These are phyloP conservation scores for Ceratobasidium sp. DNA, from an alignment of 1,284 basidiomycete genomes.

Conservation along the genomic window DNA sequence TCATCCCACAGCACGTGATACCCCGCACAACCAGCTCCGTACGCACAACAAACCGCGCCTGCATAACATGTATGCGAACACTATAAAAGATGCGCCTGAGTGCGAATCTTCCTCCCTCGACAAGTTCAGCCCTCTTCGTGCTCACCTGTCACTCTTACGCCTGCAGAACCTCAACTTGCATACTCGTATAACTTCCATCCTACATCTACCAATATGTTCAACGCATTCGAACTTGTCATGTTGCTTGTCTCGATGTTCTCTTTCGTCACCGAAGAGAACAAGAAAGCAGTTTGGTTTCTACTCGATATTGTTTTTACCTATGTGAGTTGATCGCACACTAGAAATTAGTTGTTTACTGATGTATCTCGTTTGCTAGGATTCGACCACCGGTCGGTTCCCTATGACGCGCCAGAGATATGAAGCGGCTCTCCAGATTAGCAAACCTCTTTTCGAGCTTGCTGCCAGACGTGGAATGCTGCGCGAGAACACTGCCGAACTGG, in stretches of 20 bases:
- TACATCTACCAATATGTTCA: not conserved
- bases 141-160: no score
- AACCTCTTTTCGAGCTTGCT: not conserved
- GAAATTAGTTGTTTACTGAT: not conserved
- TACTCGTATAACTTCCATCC: no score
- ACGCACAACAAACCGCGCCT: no score
- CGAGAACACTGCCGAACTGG: not conserved
- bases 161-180: no score
- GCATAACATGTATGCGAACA: no score
- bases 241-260: conserved; percentile 19
- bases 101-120: no score
- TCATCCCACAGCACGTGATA: no score
- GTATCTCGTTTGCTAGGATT: not conserved
- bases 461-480: not conserved
- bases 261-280: not conserved
- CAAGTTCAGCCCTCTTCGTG: no score
- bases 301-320: conserved; percentile 4
- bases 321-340: not conserved
- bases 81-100: no score
- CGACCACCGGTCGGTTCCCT: not conserved
- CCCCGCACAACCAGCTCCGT: no score
- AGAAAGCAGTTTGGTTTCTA: not conserved
- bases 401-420: conserved; percentile 9
- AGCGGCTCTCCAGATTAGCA: not conserved
- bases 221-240: not conserved